These are phyloP conservation scores for Canariomyces notabilis DNA, from an alignment of 2,329 filamentous ascomycete species.

Conservation along the genomic window DNA sequence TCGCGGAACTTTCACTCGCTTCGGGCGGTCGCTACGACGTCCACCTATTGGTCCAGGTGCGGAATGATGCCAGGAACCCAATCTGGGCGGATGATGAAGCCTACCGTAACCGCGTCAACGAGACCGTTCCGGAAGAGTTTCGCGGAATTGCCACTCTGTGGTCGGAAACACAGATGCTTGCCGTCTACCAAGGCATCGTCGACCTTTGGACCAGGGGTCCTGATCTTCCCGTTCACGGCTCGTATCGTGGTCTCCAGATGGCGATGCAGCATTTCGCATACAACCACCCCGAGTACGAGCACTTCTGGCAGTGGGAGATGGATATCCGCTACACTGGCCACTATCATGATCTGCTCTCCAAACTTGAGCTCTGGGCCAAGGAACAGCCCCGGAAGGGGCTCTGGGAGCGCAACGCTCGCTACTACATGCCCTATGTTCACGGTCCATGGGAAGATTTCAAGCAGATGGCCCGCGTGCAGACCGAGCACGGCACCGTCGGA, in stretches of 20 bases:
- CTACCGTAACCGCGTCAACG: constrained; percentile 62
- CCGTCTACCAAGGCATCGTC: constrained; percentile 82
- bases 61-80: constrained; percentile 65
- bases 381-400: constrained; percentile 72
- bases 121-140: constrained; percentile 77
- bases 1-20: constrained; percentile 73
- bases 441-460: constrained; percentile 76
- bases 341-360: constrained; percentile 70
- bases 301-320: constrained; percentile 95
- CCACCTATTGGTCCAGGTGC: constrained; percentile 79
- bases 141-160: constrained; percentile 83
- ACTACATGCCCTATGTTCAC: constrained; percentile 72
- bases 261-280: constrained; percentile 91
- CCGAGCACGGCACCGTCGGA: constrained; percentile 61
- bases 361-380: constrained; percentile 63
- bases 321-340: constrained; percentile 87
- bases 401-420: constrained; percentile 75
- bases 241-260: constrained; percentile 91
- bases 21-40: constrained; percentile 85
- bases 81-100: constrained; percentile 71
- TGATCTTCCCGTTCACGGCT: constrained; percentile 77
- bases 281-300: constrained; percentile 82
- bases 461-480: constrained; percentile 70
- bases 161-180: constrained; percentile 89
- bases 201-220: constrained; percentile 64